Evolutionary conservation across 441 rosid species (phyloP).

Genomic region (Macaranga tanarius): DNA sequence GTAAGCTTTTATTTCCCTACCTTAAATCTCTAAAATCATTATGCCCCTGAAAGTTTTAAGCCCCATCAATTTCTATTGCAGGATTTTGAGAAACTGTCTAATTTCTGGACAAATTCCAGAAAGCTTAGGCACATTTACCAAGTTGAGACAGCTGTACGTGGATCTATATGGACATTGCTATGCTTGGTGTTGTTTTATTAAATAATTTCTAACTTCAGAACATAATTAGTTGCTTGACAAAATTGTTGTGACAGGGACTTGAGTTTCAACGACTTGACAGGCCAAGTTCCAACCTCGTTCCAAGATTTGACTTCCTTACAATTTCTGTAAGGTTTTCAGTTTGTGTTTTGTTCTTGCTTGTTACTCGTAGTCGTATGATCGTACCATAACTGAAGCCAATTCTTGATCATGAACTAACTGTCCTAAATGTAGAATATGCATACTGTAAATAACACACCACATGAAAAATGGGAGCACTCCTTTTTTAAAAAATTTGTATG

Average conservation of each 20-base stretch:
- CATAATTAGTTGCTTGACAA: neutral
- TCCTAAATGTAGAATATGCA: neutral
- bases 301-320: slow-evolving; percentile 31
- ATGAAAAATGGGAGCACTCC: neutral
- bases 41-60: no score
- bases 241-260: slow-evolving; percentile 41
- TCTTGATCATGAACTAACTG: neutral
- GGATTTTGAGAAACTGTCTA: slow-evolving; percentile 48
- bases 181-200: neutral
- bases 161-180: neutral
- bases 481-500: neutral
- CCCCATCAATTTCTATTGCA: slow-evolving; percentile 22
- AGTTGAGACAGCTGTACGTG: slow-evolving; percentile 44
- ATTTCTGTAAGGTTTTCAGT: slow-evolving; percentile 38
- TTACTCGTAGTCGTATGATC: neutral
- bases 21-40: neutral
- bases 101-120: slow-evolving; percentile 50
- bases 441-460: neutral
- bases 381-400: neutral
- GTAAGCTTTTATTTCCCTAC: slow-evolving; percentile 31
- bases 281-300: slow-evolving; percentile 45
- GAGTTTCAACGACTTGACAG: slow-evolving; percentile 58
- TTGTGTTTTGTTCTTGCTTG: neutral
- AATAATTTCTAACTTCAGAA: neutral
- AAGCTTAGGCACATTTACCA: slow-evolving; percentile 36